Percentiles rank a stretch among this genome's conserved stretches.
These are phyloP conservation scores for Anacardium occidentale DNA, from an alignment of 345 rosid genomes.

Conservation along the genomic window DNA sequence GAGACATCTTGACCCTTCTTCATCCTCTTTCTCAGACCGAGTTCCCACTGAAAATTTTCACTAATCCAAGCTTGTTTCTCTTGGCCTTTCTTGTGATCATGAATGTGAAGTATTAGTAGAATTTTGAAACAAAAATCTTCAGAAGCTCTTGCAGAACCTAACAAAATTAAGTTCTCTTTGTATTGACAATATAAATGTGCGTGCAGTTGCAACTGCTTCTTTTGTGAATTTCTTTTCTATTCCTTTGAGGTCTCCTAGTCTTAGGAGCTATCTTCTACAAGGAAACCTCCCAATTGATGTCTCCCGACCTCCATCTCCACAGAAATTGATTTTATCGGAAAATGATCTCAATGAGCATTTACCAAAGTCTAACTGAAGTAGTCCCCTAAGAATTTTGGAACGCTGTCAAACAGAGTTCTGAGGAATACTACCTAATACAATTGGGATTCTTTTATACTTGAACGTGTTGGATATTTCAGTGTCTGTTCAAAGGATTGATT, in stretches of 20 bases:
- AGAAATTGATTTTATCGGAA: no score
- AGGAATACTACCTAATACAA: no score
- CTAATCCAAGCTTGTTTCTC: not conserved
- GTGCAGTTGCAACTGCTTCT: not conserved
- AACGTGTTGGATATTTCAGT: no score
- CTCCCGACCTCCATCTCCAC: no score
- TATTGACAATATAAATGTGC: not conserved
- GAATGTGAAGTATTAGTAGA: no score
- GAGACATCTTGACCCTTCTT: slow-evolving; percentile 13
- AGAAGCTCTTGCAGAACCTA: not conserved
- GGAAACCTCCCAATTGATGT: not conserved
- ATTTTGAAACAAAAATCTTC: not conserved
- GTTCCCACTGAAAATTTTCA: slow-evolving; percentile 5
- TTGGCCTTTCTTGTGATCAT: not conserved
- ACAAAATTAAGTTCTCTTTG: not conserved
- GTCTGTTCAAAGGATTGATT: no score
- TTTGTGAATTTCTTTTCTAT: not conserved
- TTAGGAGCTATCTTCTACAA: not conserved
- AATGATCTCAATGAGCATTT: no score
- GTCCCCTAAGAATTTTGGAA: no score
- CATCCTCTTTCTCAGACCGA: not conserved
- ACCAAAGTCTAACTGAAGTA: no score
- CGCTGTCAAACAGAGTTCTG: no score
- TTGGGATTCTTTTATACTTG: no score
- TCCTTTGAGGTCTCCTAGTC: not conserved